These are phyloP conservation scores for Fragaria iinumae DNA, from an alignment of 306 rosid genomes.

Conservation along the genomic window DNA sequence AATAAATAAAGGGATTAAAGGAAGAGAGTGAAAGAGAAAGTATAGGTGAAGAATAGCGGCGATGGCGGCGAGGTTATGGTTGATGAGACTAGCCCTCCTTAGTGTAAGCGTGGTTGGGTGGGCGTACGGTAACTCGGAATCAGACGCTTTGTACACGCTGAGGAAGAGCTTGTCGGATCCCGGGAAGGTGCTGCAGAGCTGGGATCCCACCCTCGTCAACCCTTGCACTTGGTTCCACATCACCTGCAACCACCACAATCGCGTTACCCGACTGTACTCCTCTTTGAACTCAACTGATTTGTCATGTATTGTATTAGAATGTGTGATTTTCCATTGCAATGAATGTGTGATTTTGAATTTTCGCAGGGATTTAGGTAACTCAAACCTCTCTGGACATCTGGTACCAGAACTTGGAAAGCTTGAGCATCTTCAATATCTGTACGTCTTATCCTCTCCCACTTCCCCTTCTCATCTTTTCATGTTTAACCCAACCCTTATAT, in stretches of 20 bases:
- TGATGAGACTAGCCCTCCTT: constrained; percentile 25
- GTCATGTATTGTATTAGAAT: no score
- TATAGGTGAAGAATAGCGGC: background rate
- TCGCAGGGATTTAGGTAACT: constrained; percentile 88
- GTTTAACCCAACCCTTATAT: background rate
- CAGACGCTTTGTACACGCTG: constrained; percentile 82
- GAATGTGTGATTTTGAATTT: background rate
- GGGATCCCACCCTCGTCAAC: constrained; percentile 96
- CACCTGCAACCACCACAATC: constrained; percentile 87
- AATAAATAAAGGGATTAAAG: no score
- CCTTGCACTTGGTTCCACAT: constrained; percentile 99
- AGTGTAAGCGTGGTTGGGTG: constrained; percentile 38
- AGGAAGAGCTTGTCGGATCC: constrained; percentile 81
- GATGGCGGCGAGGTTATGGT: constrained; percentile 35
- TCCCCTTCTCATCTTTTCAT: background rate
- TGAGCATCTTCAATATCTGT: constrained; percentile 87
- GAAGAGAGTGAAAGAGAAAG: background rate
- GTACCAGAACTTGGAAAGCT: constrained; percentile 86
- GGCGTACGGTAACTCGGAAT: constrained; percentile 68
- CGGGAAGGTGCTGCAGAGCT: constrained; percentile 83
- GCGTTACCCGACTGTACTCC: constrained; percentile 86
- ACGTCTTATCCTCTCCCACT: constrained; percentile 25
- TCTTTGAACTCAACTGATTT: background rate
- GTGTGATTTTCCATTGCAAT: background rate
- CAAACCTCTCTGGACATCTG: constrained; percentile 89